Base-by-base conservation (phyloP, 2,329 filamentous ascomycete species). In the Aspergillus oerlinghausenensis region DNA sequence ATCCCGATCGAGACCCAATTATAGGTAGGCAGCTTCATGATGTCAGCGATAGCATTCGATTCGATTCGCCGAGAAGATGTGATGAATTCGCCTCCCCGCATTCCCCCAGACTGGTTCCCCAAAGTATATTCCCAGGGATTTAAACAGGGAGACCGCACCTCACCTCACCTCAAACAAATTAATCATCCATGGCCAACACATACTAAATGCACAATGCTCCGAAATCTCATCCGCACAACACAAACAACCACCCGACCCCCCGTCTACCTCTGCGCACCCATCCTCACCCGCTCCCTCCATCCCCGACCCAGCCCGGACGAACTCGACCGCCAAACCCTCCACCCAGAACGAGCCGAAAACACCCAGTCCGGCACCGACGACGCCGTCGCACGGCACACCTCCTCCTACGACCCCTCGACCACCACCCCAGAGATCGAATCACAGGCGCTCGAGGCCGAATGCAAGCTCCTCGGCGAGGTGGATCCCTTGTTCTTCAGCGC, bases 331-430 rank as follows among this genome's bases (percentile, higher is more conserved):
- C 56, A 60, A 25, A 56, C 57, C 17, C 60, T 68, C 17, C 59
- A 60, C 29, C 63, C 64, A 0, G 59, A 62, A 28, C 54, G 60
- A 21, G 43, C 52, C 4, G 67, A 69, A 21, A 67, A 59, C 7
- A 64, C 63, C 26, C 60, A 65, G 48, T 62, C 60, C 9, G 67
- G 67, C n/a, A 63, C 65, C 10, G 67, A 69, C 35, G 65, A 67
- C 25, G 66, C 65, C 51, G 65, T 67, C 8, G 66, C 59, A 1
- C 57, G 56, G 3, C 65, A 69, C 57, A 61, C 60, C 23, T 64
- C 63, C 3, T 67, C 67, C 11, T 69, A 66, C 48, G 66, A 69
- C 29, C 66, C 65, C 3, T 52, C 57, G 9, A 62, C 52, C 42
- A 67, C 66, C 19, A 54, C 55, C 19, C 61, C 64, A 0, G 65